Percentiles rank a stretch among this genome's conserved stretches.
Evolutionary conservation across 306 rosid genomes (phyloP).

Genomic region (Coriaria nepalensis): DNA sequence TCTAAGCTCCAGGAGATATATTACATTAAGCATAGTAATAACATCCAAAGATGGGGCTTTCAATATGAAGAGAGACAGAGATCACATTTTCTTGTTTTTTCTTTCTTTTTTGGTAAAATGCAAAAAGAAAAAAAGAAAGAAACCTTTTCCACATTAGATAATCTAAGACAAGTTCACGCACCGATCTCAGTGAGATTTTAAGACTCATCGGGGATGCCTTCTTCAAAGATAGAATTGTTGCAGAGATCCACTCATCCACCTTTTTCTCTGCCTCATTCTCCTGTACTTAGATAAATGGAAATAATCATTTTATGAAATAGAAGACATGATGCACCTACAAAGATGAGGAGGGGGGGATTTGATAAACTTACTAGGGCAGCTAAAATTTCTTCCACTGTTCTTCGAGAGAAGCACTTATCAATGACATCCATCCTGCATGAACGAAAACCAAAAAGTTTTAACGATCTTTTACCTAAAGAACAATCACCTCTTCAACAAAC

Average conservation of each 20-base stretch:
- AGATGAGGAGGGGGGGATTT: too few relatives aligned
- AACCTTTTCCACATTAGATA: too few relatives aligned
- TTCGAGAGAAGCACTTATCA: conserved; percentile 69
- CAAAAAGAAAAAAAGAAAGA: neutral
- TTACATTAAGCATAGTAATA: too few relatives aligned
- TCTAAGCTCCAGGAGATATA: conserved; percentile 16
- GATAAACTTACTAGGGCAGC: conserved; percentile 63
- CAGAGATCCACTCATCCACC: conserved; percentile 45
- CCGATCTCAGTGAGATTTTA: conserved; percentile 72
- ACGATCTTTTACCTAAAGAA: conserved; percentile 2
- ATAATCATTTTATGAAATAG: conserved; percentile 1
- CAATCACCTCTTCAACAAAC: neutral
- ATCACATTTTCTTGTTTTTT: too few relatives aligned
- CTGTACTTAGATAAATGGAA: too few relatives aligned
- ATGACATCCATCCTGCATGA: conserved; percentile 48
- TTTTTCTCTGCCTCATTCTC: conserved; percentile 38
- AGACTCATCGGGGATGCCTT: conserved; percentile 79
- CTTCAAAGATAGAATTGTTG: conserved; percentile 51
- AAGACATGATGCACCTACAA: neutral
- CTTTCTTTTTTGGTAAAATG: too few relatives aligned
- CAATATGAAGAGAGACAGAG: too few relatives aligned
- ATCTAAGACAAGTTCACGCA: too few relatives aligned
- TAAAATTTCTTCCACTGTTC: conserved; percentile 59
- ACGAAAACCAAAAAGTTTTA: conserved; percentile 4
- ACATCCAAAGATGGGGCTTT: too few relatives aligned